Percentiles rank a stretch among this genome's conserved stretches.
Evolutionary conservation across 2,329 filamentous ascomycete genomes (phyloP).

Genomic region (Aspergillus eucalypticola): DNA sequence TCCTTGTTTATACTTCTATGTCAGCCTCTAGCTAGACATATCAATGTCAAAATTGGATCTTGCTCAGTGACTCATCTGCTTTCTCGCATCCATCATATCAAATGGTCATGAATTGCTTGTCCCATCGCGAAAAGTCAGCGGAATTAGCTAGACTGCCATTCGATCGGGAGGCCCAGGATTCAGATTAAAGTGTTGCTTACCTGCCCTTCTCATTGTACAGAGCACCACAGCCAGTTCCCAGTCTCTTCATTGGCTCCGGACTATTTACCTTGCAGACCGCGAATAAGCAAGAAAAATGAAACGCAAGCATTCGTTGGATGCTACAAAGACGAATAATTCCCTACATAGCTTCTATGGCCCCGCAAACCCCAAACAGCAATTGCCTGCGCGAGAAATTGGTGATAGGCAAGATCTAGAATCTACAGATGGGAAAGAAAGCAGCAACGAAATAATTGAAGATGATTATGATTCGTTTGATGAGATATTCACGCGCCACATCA

Average conservation of each 20-base stretch:
- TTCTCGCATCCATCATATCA: no score
- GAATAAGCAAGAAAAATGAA: not conserved
- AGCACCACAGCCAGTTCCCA: no score
- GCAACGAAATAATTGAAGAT: slow-evolving; percentile 42
- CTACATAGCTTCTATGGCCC: slow-evolving; percentile 45
- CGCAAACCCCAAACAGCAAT: slow-evolving; percentile 42
- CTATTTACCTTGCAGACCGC: not conserved
- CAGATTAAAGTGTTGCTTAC: not conserved
- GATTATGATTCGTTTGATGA: slow-evolving; percentile 43
- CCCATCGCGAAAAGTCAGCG: not conserved
- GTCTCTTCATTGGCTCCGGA: not conserved
- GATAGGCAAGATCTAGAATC: not conserved
- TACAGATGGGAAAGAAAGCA: slow-evolving; percentile 13
- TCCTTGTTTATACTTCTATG: no score
- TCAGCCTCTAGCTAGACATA: no score
- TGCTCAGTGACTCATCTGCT: no score
- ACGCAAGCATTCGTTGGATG: not conserved
- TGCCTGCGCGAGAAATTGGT: slow-evolving; percentile 32
- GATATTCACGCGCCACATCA: slow-evolving; percentile 36
- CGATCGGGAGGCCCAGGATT: not conserved
- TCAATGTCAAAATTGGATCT: no score
- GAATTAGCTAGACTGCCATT: not conserved
- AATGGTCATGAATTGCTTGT: no score
- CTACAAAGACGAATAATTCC: slow-evolving; percentile 21
- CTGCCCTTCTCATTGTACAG: not conserved